Conservation (phyloP, 2,329 filamentous ascomycete species). For the Onygenales sp. region DNA sequence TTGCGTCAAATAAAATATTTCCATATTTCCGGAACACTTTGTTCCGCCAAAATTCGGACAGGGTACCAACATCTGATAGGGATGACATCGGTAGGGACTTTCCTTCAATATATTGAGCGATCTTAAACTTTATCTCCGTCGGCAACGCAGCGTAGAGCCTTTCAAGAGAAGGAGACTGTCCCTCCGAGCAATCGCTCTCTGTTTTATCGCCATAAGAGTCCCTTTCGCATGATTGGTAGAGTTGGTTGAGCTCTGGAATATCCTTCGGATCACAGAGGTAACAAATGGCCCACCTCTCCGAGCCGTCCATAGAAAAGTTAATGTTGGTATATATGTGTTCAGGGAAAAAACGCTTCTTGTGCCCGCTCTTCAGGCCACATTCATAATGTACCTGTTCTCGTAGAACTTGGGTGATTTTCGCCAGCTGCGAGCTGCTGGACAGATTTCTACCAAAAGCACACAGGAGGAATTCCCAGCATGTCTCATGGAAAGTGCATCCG, state of each 20-base stretch:
- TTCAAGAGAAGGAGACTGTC: neutral
- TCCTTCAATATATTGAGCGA: slow-evolving; percentile 1
- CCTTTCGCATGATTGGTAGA: neutral
- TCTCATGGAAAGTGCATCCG: neutral
- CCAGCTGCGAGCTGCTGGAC: neutral
- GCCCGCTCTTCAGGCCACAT: neutral
- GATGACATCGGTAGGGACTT: neutral
- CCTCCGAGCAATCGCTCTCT: neutral
- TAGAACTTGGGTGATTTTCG: neutral
- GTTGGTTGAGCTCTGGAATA: neutral
- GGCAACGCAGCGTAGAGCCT: slow-evolving; percentile 1
- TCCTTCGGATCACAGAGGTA: neutral
- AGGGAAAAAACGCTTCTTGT: neutral
- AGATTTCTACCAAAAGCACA: neutral
- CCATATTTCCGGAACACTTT: neutral
- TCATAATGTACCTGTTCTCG: neutral
- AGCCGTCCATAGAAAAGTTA: neutral
- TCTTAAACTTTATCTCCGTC: neutral
- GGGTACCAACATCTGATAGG: neutral
- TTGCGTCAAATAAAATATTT: neutral
- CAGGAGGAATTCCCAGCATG: neutral
- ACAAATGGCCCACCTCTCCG: neutral
- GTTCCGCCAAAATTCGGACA: slow-evolving; percentile 1
- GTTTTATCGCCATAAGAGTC: neutral
- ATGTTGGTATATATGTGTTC: neutral